Evolutionary conservation across 306 rosid species (phyloP), one percentile per base, ranked within the genome.

Genomic region (Betula pendula): DNA sequence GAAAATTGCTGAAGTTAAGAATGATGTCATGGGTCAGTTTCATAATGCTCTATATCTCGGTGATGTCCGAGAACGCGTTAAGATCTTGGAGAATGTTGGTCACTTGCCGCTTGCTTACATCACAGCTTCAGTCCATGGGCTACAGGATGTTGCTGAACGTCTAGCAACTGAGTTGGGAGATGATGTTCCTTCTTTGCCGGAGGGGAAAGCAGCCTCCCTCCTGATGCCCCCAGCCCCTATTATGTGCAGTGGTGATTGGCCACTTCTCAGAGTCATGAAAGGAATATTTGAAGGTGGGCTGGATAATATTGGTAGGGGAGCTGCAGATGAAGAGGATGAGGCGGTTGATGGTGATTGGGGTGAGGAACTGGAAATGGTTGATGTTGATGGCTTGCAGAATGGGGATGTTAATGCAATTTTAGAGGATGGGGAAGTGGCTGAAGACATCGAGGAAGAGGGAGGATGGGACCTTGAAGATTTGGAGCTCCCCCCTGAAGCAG

Each of bases 11-110:
- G 97, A 90, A 86, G 96, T 94, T 24, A 94, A 91, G 79, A 91
- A 94, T 81, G 97, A 94, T 75, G 97, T 94, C 78, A 94, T 94
- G 98, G 98, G 98, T 53, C 98, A 94, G 72, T 94, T 94, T 81
- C 98, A 94, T 83, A 94, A 94, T 81, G 96, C 98, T 60, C 70
- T 91, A 35, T 94, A 94, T 81, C 76, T 94, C 81, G 98, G 98
- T 59, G 89, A 90, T 80, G 85, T 91, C 42, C 81, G 79, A 38
- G 98, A 94, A 75, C 96, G 96, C 20, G 81, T 94, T 58, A 94
- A 90, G 88, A 90, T 94, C 72, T 88, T 94, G 88, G 98, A 94
- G 84, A 88, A 85, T 75, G 97, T 80, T 55, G 97, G 98, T 17
- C 98, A 94, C 81, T 78, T 94, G 83, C 90, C 97, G 6, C 94